Conservation (phyloP, 306 rosid genomes). For the Rosa rugosa region DNA sequence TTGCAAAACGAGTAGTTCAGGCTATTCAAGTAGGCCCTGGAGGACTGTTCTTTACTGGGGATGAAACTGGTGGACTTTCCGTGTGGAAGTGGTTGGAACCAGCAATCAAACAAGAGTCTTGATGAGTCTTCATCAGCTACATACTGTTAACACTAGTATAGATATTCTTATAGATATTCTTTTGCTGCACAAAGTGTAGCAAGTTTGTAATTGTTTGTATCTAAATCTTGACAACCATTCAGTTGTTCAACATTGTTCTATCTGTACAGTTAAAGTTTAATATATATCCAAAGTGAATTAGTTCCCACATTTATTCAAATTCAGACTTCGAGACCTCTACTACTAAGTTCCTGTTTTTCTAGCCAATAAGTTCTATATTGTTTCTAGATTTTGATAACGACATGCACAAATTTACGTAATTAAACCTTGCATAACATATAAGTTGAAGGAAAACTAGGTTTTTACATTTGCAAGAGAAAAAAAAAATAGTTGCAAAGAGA, state of each 20-base stretch:
- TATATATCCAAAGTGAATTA: too few species aligned
- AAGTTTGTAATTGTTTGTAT: background rate
- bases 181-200: background rate
- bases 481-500: too few species aligned
- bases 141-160: background rate
- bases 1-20: background rate
- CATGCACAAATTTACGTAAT: background rate
- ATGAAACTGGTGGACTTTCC: slow-evolving; percentile 29
- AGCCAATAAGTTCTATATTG: background rate
- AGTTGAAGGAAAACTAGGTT: too few species aligned
- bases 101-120: background rate
- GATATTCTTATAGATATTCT: background rate
- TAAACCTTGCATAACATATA: background rate
- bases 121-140: background rate
- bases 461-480: too few species aligned
- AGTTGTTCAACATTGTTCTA: background rate
- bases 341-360: background rate
- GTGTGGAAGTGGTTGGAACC: slow-evolving; percentile 34
- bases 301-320: background rate
- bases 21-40: slow-evolving; percentile 24
- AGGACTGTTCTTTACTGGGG: slow-evolving; percentile 44
- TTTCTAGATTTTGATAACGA: background rate
- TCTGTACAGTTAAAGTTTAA: background rate
- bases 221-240: background rate
- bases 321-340: background rate